phyloP scores from a whole-genome alignment of 768 basidiomycete species.

The Boletus tomentosulus region DNA sequence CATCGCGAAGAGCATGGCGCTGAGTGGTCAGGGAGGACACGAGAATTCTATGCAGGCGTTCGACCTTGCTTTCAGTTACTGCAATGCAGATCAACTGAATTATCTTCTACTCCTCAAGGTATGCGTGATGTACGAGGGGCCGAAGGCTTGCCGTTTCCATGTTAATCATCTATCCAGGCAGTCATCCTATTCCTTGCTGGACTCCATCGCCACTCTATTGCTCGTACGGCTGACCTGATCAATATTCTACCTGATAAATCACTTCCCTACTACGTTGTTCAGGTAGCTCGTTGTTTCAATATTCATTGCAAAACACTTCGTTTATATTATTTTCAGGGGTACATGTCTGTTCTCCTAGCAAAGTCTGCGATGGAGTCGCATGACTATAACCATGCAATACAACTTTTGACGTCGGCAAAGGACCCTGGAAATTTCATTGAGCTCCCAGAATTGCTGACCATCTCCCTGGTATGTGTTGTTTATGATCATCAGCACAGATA shows the following conservation, averaged over 20 bases:
- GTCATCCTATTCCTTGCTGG: constrained; percentile 10
- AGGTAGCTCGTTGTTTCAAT: neutral
- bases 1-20: constrained; percentile 13
- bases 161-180: constrained; percentile 2
- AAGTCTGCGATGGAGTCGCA: constrained; percentile 6
- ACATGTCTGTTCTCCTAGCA: constrained; percentile 14
- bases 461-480: constrained; percentile 10
- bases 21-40: constrained; percentile 7
- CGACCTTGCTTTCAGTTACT: constrained; percentile 12
- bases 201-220: neutral
- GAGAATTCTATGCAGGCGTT: constrained; percentile 17
- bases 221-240: constrained; percentile 8
- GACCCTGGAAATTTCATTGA: constrained; percentile 1
- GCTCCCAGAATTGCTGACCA: constrained; percentile 9
- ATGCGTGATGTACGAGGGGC: neutral
- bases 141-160: neutral
- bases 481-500: neutral
- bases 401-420: constrained; percentile 3
- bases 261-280: neutral
- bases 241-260: neutral
- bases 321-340: neutral
- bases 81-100: neutral
- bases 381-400: constrained; percentile 6
- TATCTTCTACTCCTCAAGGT: constrained; percentile 19
- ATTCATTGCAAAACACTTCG: neutral